Percentiles rank a stretch among this genome's conserved stretches.
Conservation (phyloP, 768 basidiomycete species). For the Mrakia gelida region DNA sequence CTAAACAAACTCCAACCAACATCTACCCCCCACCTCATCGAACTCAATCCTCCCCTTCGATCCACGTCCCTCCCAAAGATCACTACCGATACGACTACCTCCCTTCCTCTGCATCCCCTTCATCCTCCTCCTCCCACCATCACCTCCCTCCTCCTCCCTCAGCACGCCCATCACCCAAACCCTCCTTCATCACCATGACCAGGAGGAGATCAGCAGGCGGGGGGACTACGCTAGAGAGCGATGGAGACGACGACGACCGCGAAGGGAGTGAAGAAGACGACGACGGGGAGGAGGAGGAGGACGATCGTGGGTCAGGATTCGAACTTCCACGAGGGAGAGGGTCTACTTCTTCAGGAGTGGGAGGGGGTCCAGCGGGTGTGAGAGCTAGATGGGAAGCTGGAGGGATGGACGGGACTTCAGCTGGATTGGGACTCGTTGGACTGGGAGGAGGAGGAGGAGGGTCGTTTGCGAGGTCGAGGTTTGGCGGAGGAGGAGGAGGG, state of each 20-base stretch:
- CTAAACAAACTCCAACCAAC: neutral
- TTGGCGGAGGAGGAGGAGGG: neutral
- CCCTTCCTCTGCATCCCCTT: neutral
- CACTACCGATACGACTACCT: slow-evolving; percentile 4
- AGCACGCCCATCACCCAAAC: neutral
- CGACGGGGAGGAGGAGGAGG: neutral
- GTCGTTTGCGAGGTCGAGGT: slow-evolving; percentile 3
- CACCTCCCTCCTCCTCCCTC: neutral
- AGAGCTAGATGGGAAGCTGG: slow-evolving; percentile 6
- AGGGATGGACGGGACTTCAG: neutral
- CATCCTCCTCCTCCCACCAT: neutral
- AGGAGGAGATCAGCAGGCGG: neutral
- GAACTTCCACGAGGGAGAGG: neutral
- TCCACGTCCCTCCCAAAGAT: neutral
- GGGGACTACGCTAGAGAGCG: neutral
- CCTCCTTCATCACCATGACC: neutral
- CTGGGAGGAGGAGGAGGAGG: slow-evolving; percentile 13
- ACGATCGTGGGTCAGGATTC: neutral
- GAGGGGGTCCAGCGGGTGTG: neutral
- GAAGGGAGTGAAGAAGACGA: neutral
- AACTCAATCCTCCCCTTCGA: neutral
- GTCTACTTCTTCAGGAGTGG: neutral
- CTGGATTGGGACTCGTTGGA: neutral
- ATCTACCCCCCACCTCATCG: neutral
- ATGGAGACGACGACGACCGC: neutral